Conservation (phyloP, 495 filamentous ascomycete genomes). For the Talaromyces proteolyticus region DNA sequence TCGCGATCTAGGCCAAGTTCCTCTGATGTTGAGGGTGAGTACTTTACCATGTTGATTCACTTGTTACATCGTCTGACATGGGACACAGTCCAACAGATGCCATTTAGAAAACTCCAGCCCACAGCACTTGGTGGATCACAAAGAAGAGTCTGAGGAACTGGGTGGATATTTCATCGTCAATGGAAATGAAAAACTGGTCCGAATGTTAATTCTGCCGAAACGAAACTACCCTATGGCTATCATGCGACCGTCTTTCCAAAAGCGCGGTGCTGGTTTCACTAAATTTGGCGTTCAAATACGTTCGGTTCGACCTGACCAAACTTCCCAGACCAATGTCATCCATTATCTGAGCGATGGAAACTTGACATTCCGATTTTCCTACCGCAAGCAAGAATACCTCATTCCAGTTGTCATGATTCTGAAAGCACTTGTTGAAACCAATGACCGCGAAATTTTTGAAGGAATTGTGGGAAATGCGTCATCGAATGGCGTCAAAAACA, state of each 20-base stretch:
- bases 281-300: constrained; percentile 85
- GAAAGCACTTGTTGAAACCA: constrained; percentile 92
- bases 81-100: constrained; percentile 74
- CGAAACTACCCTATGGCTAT: constrained; percentile 95
- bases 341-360: constrained; percentile 96
- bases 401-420: constrained; percentile 94
- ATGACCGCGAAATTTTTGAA: constrained; percentile 94
- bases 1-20: constrained; percentile 80
- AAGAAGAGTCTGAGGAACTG: constrained; percentile 90
- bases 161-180: constrained; percentile 81
- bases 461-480: constrained; percentile 67
- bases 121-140: constrained; percentile 69
- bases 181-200: constrained; percentile 82
- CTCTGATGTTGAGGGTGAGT: constrained; percentile 81
- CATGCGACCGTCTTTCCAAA: constrained; percentile 77
- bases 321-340: constrained; percentile 92
- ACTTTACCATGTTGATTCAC: constrained; percentile 5
- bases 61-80: background rate
- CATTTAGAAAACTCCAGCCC: constrained; percentile 83
- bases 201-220: constrained; percentile 80
- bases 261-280: constrained; percentile 79
- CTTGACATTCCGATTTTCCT: constrained; percentile 93
- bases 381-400: constrained; percentile 94
- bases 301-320: constrained; percentile 90
- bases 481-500: constrained; percentile 74